Conservation (phyloP, 208 protist genomes). For the Trypanosoma cruzi region DNA sequence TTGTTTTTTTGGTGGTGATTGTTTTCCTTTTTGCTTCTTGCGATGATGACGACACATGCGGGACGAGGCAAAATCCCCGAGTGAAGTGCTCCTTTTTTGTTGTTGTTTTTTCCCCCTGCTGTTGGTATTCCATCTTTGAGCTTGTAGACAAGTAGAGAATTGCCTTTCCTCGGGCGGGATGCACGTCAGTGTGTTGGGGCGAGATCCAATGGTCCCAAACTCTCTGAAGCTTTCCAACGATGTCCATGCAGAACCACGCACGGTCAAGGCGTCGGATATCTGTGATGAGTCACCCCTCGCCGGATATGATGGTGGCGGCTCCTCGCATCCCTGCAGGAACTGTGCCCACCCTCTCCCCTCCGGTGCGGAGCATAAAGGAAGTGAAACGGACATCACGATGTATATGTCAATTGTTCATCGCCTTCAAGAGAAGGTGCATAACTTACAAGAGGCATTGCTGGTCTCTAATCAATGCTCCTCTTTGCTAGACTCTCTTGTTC, state of each 20-base stretch:
- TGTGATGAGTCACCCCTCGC: background rate
- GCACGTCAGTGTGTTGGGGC: background rate
- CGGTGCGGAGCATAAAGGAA: background rate
- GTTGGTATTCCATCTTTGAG: background rate
- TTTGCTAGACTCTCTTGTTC: background rate
- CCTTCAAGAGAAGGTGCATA: slow-evolving; percentile 17
- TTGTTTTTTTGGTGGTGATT: background rate
- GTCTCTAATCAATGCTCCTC: background rate
- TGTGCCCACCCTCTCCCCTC: background rate
- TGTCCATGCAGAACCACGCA: background rate
- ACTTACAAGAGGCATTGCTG: slow-evolving; percentile 21
- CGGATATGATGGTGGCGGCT: background rate
- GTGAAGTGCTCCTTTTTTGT: background rate
- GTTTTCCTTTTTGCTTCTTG: background rate
- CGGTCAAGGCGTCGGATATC: background rate
- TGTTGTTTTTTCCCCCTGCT: slow-evolving; percentile 2
- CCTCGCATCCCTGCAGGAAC: background rate
- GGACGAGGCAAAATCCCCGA: background rate
- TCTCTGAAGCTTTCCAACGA: background rate
- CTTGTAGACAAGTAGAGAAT: background rate
- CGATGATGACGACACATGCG: background rate
- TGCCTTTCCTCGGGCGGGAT: background rate
- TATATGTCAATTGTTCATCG: slow-evolving; percentile 23
- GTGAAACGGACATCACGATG: background rate
- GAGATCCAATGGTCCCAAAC: background rate